These are phyloP conservation scores for Aspergillus luchuensis DNA, from an alignment of 2,329 filamentous ascomycete genomes.

Conservation along the genomic window DNA sequence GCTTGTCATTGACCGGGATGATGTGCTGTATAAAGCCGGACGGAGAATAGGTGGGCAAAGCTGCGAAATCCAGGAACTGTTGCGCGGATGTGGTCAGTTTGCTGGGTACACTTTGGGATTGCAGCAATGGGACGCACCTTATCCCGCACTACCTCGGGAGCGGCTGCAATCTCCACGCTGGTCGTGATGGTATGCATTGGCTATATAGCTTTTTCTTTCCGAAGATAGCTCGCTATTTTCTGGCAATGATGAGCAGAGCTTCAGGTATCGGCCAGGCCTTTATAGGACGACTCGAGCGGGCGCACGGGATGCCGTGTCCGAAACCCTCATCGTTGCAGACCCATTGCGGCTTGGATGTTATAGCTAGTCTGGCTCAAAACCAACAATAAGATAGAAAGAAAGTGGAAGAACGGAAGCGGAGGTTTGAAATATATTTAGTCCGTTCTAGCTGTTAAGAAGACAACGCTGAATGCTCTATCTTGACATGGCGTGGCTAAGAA, in stretches of 20 bases:
- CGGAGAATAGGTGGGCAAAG: slow-evolving; percentile 10
- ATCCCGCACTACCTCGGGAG: slow-evolving; percentile 7
- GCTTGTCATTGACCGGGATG: background rate
- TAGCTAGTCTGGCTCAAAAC: no score
- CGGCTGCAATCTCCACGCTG: slow-evolving; percentile 13
- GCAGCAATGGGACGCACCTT: background rate
- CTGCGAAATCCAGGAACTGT: slow-evolving; percentile 15
- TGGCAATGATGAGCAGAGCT: background rate
- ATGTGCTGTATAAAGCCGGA: slow-evolving; percentile 12
- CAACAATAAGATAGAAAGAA: no score
- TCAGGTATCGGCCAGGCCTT: background rate
- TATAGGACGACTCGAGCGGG: background rate
- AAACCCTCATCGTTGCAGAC: no score
- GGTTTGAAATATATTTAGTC: no score
- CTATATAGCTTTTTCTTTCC: no score
- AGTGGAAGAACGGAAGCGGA: no score
- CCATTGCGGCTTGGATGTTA: no score
- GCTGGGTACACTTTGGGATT: background rate
- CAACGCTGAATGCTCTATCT: no score
- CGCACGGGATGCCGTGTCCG: no score
- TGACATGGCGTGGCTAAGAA: no score
- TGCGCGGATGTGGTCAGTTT: background rate
- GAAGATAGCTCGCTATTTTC: no score
- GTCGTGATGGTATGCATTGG: slow-evolving; percentile 8
- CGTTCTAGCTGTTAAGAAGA: no score